A percentile compares a stretch with the other conserved stretches of the same genome.
phyloP scores from a whole-genome alignment of 1,284 basidiomycete species.

The Bondarzewia mesenterica region DNA sequence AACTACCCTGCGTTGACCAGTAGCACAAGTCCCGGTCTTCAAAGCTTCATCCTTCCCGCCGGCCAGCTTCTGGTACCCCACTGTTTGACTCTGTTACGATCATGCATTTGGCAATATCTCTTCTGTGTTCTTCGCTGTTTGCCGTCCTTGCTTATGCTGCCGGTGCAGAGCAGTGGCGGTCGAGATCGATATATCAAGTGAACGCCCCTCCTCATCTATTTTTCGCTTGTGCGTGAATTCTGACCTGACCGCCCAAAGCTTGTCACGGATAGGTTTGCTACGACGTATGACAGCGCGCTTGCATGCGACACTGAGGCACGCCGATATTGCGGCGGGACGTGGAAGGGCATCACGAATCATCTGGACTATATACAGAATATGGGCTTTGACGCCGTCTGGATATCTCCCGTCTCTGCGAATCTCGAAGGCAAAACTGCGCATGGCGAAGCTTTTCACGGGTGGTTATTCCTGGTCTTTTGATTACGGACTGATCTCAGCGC shows the following conservation, averaged over 20 bases:
- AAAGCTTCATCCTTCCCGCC: neutral
- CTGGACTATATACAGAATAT: constrained; percentile 75
- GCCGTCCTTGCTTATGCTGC: constrained; percentile 15
- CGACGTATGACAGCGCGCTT: constrained; percentile 35
- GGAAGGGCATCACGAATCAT: constrained; percentile 68
- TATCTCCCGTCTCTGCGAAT: constrained; percentile 63
- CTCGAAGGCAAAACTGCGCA: constrained; percentile 62
- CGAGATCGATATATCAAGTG: constrained; percentile 24
- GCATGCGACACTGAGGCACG: constrained; percentile 41
- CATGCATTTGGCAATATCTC: no score
- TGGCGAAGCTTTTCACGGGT: constrained; percentile 64
- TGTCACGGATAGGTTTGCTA: constrained; percentile 64
- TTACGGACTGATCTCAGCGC: constrained; percentile 9
- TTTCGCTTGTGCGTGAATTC: neutral
- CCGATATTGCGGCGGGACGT: constrained; percentile 71
- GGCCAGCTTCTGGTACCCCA: no score
- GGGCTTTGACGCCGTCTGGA: constrained; percentile 73
- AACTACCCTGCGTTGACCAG: no score
- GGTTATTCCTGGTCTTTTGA: neutral
- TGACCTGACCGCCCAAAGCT: constrained; percentile 25
- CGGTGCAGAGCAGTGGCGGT: constrained; percentile 20
- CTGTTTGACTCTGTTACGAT: no score
- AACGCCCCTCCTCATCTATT: constrained; percentile 18
- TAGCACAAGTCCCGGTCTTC: no score
- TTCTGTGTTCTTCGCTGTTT: neutral